Conservation (phyloP, 2,329 filamentous ascomycete species). For the Aspergillus niger region DNA sequence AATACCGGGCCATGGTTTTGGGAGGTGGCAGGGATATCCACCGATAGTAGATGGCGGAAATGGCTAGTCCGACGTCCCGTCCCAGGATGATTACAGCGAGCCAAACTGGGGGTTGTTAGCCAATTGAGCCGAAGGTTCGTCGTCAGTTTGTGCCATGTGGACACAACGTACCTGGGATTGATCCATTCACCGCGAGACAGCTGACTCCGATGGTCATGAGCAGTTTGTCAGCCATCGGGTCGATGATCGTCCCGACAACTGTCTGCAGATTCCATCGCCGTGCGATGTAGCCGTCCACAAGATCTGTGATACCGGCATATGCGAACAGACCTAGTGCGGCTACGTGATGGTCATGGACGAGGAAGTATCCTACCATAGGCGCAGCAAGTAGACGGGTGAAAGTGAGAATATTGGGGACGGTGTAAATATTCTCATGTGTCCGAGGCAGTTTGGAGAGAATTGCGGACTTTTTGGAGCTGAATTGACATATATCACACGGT, state of each 20-base stretch:
- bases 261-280: slow-evolving; percentile 84
- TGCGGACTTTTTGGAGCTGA: slow-evolving; percentile 31
- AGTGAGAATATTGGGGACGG: slow-evolving; percentile 90
- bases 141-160: background rate
- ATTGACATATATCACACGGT: slow-evolving; percentile 19
- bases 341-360: slow-evolving; percentile 78
- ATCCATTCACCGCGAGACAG: slow-evolving; percentile 78
- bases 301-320: slow-evolving; percentile 87
- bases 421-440: slow-evolving; percentile 88
- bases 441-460: slow-evolving; percentile 37
- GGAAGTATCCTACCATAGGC: slow-evolving; percentile 82
- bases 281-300: slow-evolving; percentile 93
- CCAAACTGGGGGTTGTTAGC: slow-evolving; percentile 62
- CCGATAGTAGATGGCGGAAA: slow-evolving; percentile 91
- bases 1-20: slow-evolving; percentile 89
- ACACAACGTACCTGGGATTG: slow-evolving; percentile 67
- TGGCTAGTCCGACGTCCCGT: slow-evolving; percentile 77
- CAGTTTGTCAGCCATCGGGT: slow-evolving; percentile 95
- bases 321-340: slow-evolving; percentile 83
- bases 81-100: slow-evolving; percentile 88
- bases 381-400: slow-evolving; percentile 81
- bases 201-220: slow-evolving; percentile 93
- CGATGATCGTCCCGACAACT: slow-evolving; percentile 90
- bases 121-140: background rate
- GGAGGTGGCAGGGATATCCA: slow-evolving; percentile 92